Evolutionary conservation across 2,329 filamentous ascomycete species (phyloP), one percentile per base, ranked within the genome.

Genomic region (Colletotrichum sp.): DNA sequence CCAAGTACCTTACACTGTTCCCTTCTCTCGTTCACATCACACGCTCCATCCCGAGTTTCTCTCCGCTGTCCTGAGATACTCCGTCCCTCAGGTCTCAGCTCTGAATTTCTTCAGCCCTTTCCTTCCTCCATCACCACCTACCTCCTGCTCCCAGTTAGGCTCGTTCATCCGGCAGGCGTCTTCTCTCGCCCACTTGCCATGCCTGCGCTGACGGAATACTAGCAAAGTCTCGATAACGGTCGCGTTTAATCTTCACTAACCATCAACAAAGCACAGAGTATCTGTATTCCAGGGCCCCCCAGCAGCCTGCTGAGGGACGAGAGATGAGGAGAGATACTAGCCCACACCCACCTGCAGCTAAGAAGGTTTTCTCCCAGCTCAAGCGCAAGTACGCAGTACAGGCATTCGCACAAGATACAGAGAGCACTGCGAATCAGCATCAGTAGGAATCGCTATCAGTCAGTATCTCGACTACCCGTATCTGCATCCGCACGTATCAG

Each of bases 271-370:
- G 59, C n/a, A 62, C 18, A 49, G n/a, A 21, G 44, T 49, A 49
- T 49, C 18, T 49, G 55, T 59, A 59, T 44, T 34, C 62, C 62
- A 64, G 62, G 62, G 34, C 18, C 30, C 62, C 62, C 62, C 62
- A 36, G 62, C 34, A 64, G 34, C 18, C 30, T 24, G 34, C 44
- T 68, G 28, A 49, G 72, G 60, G 24, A 66, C 60, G 63, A 59
- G 60, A 66, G 68, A 65, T 67, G 62, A 71, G 67, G 30, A 71
- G 39, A 75, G 26, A 67, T 67, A 15, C 28, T 67, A 67, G 62
- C 39, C 39, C 63, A 44, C 62, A 64, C 70, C 34, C 69, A 34
- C 63, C 63, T 75, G 72, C 72, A 75, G 30, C 72, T 59, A 70
- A 36, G 67, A 75, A 68, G 55, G 63, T 44, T 57, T 52, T 26